Conservation (phyloP, 805 yeast species). For the Zygoascus bituminiphila region DNA sequence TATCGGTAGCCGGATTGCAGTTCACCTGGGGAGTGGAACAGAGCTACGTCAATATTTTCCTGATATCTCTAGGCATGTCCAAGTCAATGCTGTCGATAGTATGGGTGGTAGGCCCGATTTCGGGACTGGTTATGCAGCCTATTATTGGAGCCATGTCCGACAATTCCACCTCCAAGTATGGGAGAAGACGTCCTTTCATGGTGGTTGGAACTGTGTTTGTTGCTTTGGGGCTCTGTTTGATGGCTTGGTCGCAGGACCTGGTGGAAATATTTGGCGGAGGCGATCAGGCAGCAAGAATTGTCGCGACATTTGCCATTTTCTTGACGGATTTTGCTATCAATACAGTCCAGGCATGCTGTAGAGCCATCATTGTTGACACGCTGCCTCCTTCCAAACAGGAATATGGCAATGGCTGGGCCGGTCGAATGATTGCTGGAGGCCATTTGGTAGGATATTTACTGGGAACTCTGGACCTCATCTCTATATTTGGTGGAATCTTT, state of each 20-base stretch:
- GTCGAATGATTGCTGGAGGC: constrained; percentile 53
- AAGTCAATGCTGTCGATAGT: constrained; percentile 48
- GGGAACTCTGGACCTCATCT: constrained; percentile 41
- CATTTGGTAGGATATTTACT: constrained; percentile 50
- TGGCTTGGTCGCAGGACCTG: constrained; percentile 40
- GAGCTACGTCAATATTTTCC: constrained; percentile 53
- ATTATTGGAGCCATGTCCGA: constrained; percentile 53
- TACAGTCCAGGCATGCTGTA: constrained; percentile 54
- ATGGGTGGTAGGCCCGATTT: constrained; percentile 65
- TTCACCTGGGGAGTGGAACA: constrained; percentile 64
- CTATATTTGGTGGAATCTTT: constrained; percentile 29
- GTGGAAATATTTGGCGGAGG: constrained; percentile 23
- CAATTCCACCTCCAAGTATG: constrained; percentile 28
- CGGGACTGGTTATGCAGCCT: constrained; percentile 60
- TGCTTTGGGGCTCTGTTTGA: constrained; percentile 35
- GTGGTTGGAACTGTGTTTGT: constrained; percentile 46
- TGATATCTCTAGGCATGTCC: constrained; percentile 50
- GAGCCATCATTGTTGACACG: constrained; percentile 57
- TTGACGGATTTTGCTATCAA: constrained; percentile 50
- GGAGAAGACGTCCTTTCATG: constrained; percentile 52
- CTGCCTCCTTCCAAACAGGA: constrained; percentile 51
- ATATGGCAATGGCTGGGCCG: constrained; percentile 60
- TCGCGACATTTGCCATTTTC: constrained; percentile 46
- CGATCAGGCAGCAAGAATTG: constrained; percentile 31
- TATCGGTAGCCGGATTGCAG: constrained; percentile 49